These are phyloP conservation scores for Dovyalis caffra DNA, from an alignment of 345 rosid genomes.

Conservation along the genomic window DNA sequence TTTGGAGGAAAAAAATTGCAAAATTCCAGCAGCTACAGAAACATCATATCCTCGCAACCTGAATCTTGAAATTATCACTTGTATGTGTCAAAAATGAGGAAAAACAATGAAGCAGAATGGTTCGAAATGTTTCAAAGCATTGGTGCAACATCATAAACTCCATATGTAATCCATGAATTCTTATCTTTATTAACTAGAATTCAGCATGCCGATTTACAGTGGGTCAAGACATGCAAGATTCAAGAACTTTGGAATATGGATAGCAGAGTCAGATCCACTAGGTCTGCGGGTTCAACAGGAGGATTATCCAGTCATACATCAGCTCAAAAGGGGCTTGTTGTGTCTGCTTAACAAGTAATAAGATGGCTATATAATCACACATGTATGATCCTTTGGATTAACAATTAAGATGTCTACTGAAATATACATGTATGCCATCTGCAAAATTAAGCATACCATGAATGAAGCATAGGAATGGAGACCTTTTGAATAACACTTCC, in stretches of 20 bases:
- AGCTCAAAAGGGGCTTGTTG: neutral
- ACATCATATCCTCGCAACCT: neutral
- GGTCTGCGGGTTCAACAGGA: neutral
- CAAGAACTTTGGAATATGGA: neutral
- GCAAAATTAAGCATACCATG: conserved; percentile 54
- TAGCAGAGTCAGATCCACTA: neutral
- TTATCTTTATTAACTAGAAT: neutral
- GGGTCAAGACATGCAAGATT: neutral
- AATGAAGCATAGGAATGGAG: conserved; percentile 86
- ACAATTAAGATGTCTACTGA: neutral
- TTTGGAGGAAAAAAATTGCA: neutral
- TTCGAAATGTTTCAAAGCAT: neutral
- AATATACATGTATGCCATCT: neutral
- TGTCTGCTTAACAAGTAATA: neutral
- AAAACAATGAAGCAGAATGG: neutral
- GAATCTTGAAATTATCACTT: neutral
- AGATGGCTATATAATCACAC: neutral
- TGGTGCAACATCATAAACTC: neutral
- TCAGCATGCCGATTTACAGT: neutral
- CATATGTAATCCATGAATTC: neutral
- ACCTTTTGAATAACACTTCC: conserved; percentile 84
- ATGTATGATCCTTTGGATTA: neutral
- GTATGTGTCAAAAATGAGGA: neutral
- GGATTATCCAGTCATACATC: neutral
- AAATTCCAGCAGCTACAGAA: neutral